Evolutionary conservation across 2,329 filamentous ascomycete species (phyloP), one percentile per base, ranked within the genome.

Genomic region (Cryphonectria parasitica): DNA sequence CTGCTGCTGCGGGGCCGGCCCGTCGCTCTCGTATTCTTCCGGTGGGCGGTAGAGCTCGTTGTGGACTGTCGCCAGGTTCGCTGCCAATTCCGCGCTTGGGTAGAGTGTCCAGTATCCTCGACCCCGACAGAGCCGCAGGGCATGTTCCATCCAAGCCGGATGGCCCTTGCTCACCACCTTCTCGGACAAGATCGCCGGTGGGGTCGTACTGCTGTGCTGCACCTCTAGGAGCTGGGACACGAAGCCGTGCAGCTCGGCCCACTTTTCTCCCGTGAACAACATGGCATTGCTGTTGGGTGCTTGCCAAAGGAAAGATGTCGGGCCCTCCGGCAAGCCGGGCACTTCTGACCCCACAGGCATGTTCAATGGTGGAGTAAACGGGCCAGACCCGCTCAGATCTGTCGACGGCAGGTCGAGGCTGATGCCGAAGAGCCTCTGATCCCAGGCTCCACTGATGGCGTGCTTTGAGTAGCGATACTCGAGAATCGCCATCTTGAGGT

Each of bases 171-270:
- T 89, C n/a, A 94, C 85, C 15, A 86, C 74, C 77, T 92, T 93
- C 34, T 83, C 76, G 7, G 82, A 79, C 25, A 87, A 74, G 10
- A 86, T 77, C 0, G 80, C 74, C 0, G 84, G 81, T 1, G 80
- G 76, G 0, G 79, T 75, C 10, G 80, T 67, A 34, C 71, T 64
- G 36, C 75, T 74, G 49, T 80, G 79, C 58, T 84, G 82, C 25
- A 78, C 77, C 43, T 84, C 81, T 22, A 95, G 82, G 8, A 90
- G 84, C 64, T 87, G 86, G 15, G 91, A 88, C 2, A 97, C 86
- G 75, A 97, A 96, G 15, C 89, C 87, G 78, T 98, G 94, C 13
- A 97, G 86, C 75, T 97, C 93, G 17, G 88, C 83, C 96, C 96
- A 99, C 77, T 91, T 94, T 64, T 94, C 89, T 60, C 95, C 94